phyloP scores from a whole-genome alignment of 768 basidiomycete genomes.

The Inosperma sp. region DNA sequence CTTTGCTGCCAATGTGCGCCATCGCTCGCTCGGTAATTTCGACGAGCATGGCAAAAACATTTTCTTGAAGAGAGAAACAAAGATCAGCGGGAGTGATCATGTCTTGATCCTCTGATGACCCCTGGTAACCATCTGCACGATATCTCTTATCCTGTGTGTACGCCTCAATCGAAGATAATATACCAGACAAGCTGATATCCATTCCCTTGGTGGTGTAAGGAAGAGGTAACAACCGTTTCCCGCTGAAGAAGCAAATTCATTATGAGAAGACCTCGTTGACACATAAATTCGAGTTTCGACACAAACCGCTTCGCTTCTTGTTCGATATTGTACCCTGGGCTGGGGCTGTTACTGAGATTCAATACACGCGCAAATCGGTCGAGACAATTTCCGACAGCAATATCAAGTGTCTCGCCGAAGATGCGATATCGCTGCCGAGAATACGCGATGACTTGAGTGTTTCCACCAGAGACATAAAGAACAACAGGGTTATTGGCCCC shows the following conservation, averaged over 20 bases:
- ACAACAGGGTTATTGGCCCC: conserved; percentile 94
- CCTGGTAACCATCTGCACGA: conserved; percentile 40
- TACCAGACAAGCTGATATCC: conserved; percentile 95
- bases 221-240: conserved; percentile 73
- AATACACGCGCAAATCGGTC: conserved; percentile 97
- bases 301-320: conserved; percentile 84
- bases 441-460: conserved; percentile 99
- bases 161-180: conserved; percentile 82
- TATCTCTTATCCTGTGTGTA: conserved; percentile 86
- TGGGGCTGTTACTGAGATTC: conserved; percentile 91
- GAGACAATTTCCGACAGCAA: conserved; percentile 98
- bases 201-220: conserved; percentile 98
- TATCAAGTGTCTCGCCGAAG: conserved; percentile 97
- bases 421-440: conserved; percentile 96
- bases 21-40: conserved; percentile 99
- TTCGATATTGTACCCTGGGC: conserved; percentile 96
- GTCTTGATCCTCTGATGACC: conserved; percentile 49
- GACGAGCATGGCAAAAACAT: conserved; percentile 95
- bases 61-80: conserved; percentile 96
- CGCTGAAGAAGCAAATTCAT: conserved; percentile 51
- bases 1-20: conserved; percentile 96
- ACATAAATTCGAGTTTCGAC: conserved; percentile 4
- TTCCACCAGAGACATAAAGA: conserved; percentile 97
- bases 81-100: conserved; percentile 92
- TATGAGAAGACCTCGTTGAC: too few relatives aligned